A percentile compares a stretch with the other conserved stretches of the same genome.
Conservation (phyloP, 306 rosid species). For the Lupinus albus region DNA sequence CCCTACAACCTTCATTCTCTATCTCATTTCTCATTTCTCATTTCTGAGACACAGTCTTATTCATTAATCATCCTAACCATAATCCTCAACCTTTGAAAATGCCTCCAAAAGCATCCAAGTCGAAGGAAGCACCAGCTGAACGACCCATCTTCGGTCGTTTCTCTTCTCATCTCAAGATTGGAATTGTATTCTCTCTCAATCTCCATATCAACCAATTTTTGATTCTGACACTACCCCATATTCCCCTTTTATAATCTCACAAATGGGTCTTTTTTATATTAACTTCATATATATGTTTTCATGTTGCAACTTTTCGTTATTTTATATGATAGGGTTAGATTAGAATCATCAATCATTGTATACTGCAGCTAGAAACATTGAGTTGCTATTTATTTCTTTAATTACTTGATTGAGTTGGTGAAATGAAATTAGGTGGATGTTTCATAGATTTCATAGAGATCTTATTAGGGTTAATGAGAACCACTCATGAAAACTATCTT, state of each 20-base stretch:
- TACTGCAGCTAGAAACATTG: neutral
- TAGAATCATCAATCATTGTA: neutral
- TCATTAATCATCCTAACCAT: no score
- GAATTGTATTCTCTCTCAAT: conserved; percentile 56
- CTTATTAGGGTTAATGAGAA: no score
- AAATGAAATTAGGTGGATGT: neutral
- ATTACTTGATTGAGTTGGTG: neutral
- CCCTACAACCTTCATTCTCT: no score
- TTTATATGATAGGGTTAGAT: conserved; percentile 14
- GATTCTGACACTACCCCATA: neutral
- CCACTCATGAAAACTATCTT: no score
- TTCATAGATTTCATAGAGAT: no score
- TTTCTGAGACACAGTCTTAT: no score
- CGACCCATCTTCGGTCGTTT: conserved; percentile 85
- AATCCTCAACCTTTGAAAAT: conserved; percentile 29
- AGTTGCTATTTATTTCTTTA: conserved; percentile 15
- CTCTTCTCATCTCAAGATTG: conserved; percentile 93
- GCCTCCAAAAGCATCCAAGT: conserved; percentile 91
- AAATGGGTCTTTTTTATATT: conserved; percentile 2
- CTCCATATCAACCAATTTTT: conserved; percentile 13
- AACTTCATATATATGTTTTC: no score
- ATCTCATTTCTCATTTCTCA: no score
- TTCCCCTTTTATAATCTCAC: conserved; percentile 6
- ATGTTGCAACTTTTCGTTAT: neutral
- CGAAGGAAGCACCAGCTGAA: conserved; percentile 85